A percentile compares a stretch with the other conserved stretches of the same genome.
These are phyloP conservation scores for Canariomyces notabilis DNA, from an alignment of 2,329 filamentous ascomycete genomes.

Conservation along the genomic window DNA sequence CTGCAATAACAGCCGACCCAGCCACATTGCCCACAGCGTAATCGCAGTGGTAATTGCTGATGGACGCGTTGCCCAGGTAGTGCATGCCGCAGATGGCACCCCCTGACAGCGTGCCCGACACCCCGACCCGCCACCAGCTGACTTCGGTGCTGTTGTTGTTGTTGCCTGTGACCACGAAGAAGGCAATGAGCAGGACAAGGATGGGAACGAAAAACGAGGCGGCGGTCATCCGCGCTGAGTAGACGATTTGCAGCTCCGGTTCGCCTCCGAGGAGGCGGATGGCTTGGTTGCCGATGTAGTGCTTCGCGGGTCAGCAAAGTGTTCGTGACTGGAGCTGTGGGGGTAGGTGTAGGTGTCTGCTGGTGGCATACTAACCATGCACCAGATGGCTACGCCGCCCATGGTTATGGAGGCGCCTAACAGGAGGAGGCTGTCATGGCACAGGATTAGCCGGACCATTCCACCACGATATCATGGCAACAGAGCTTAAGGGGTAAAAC, in stretches of 20 bases:
- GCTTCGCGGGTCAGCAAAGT: constrained; percentile 44
- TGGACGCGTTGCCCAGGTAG: constrained; percentile 79
- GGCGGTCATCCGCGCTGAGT: constrained; percentile 66
- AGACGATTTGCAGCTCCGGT: constrained; percentile 62
- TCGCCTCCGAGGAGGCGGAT: constrained; percentile 64
- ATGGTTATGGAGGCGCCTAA: constrained; percentile 62
- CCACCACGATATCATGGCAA: too few relatives aligned
- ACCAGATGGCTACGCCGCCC: constrained; percentile 71
- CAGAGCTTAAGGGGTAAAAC: too few relatives aligned
- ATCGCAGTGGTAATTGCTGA: constrained; percentile 66
- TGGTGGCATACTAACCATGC: constrained; percentile 54
- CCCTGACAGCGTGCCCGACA: constrained; percentile 66
- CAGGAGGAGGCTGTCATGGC: constrained; percentile 60
- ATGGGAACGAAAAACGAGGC: constrained; percentile 79
- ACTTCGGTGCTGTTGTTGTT: constrained; percentile 38
- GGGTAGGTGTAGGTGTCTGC: too few relatives aligned
- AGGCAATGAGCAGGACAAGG: constrained; percentile 65
- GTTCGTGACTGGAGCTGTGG: too few relatives aligned
- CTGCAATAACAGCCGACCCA: constrained; percentile 66
- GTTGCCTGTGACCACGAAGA: constrained; percentile 61
- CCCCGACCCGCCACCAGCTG: constrained; percentile 52
- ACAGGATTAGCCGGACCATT: too few relatives aligned
- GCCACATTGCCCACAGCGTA: constrained; percentile 58
- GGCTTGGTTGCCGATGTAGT: constrained; percentile 78
- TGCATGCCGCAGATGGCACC: constrained; percentile 80